Percentiles rank a stretch among this genome's conserved stretches.
These are phyloP conservation scores for Hanseniaspora sp. DNA, from an alignment of 1,139 yeast genomes.

Conservation along the genomic window DNA sequence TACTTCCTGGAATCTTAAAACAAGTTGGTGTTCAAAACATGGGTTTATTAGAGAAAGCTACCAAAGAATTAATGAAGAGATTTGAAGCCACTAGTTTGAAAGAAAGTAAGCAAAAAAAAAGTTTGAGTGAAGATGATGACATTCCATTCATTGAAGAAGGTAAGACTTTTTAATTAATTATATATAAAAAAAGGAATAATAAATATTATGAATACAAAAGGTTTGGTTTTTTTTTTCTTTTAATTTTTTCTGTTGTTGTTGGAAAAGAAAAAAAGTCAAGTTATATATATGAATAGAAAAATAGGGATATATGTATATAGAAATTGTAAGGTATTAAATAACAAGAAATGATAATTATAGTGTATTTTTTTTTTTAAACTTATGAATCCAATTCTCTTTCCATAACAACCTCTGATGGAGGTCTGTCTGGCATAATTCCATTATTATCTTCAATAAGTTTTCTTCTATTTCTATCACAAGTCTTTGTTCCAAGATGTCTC, in stretches of 20 bases:
- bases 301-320: too few relatives aligned
- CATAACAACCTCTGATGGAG: conserved; percentile 14
- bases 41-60: conserved; percentile 78
- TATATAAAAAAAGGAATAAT: background rate
- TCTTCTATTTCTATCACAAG: conserved; percentile 60
- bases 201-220: background rate
- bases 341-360: too few relatives aligned
- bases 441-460: conserved; percentile 30
- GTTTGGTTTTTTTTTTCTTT: background rate
- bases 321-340: too few relatives aligned
- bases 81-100: conserved; percentile 30
- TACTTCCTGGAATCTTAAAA: conserved; percentile 89
- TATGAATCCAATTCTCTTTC: background rate
- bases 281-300: too few relatives aligned
- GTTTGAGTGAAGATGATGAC: conserved; percentile 38
- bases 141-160: conserved; percentile 86
- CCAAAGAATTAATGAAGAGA: conserved; percentile 64
- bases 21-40: conserved; percentile 96
- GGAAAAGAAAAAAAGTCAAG: too few relatives aligned
- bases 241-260: too few relatives aligned
- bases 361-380: background rate
- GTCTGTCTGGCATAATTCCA: conserved; percentile 18
- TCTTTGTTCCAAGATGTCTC: conserved; percentile 59
- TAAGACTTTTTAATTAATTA: conserved; percentile 56
- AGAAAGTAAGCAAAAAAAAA: conserved; percentile 34